A percentile compares a stretch with the other conserved stretches of the same genome.
Evolutionary conservation across 495 filamentous ascomycete genomes (phyloP).

Genomic region (Sabuloglossum arenarium): DNA sequence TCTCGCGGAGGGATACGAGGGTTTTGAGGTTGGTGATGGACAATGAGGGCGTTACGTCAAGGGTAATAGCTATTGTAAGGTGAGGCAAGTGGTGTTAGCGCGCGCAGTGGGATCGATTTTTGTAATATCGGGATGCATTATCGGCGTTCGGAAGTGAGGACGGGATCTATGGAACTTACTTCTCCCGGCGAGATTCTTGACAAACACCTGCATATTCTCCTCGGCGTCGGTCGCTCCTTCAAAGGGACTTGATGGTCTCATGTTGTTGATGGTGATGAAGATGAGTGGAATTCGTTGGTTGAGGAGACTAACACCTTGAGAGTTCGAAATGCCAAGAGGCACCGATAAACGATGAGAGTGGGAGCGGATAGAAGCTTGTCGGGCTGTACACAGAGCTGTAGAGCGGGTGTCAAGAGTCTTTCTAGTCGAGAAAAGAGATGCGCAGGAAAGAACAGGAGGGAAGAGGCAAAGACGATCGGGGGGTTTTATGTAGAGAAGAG

Average conservation of each 20-base stretch:
- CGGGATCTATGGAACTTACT: slow-evolving; percentile 16
- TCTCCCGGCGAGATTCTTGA: slow-evolving; percentile 25
- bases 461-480: not conserved
- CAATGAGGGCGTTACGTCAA: slow-evolving; percentile 21
- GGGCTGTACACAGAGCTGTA: not conserved
- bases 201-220: slow-evolving; percentile 29
- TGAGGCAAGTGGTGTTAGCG: not conserved
- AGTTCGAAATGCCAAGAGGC: not conserved
- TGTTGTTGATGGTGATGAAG: not conserved
- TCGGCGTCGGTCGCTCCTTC: not conserved
- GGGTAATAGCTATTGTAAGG: slow-evolving; percentile 19
- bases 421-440: not conserved
- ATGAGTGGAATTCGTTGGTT: not conserved
- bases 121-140: not conserved
- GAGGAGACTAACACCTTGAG: not conserved
- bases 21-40: slow-evolving; percentile 22
- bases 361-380: not conserved
- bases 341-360: not conserved
- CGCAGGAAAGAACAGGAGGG: not conserved
- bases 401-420: not conserved
- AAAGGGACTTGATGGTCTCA: slow-evolving; percentile 1
- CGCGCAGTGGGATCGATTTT: not conserved
- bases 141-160: not conserved
- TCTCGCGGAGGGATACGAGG: slow-evolving; percentile 26
- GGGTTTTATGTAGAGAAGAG: not conserved